A percentile compares a stretch with the other conserved stretches of the same genome.
phyloP scores from a whole-genome alignment of 129 eudicot species.

The Flaveria sonorensis region DNA sequence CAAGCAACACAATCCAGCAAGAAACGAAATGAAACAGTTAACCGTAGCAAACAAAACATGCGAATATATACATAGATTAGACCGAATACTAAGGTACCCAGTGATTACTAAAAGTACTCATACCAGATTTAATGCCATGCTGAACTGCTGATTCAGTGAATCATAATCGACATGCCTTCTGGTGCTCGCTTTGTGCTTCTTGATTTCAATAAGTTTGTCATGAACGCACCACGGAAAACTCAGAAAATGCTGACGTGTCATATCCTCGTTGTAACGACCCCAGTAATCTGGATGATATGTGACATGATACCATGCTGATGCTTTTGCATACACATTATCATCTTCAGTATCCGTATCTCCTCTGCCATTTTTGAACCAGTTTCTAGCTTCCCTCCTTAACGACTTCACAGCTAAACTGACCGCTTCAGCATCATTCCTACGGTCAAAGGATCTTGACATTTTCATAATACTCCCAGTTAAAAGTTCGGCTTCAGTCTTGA shows the following conservation, averaged over 20 bases:
- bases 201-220: constrained; percentile 69
- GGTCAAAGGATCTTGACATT: constrained; percentile 64
- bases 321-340: constrained; percentile 59
- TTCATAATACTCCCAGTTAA: constrained; percentile 81
- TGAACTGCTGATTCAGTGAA: constrained; percentile 30
- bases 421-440: constrained; percentile 75
- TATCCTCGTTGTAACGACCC: constrained; percentile 56
- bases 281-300: constrained; percentile 68
- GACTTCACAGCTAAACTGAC: constrained; percentile 70
- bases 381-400: constrained; percentile 70
- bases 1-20: constrained; percentile 8
- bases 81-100: not conserved
- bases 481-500: constrained; percentile 77
- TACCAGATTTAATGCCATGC: constrained; percentile 26
- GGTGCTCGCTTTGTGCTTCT: constrained; percentile 33
- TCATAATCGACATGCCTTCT: constrained; percentile 27
- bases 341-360: constrained; percentile 26
- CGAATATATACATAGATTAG: not conserved
- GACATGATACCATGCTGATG: constrained; percentile 89
- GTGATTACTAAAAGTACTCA: constrained; percentile 17
- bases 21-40: not conserved
- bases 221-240: constrained; percentile 90
- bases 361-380: constrained; percentile 54
- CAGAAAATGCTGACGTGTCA: constrained; percentile 59
- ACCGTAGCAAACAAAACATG: not conserved